Evolutionary conservation across 2,329 filamentous ascomycete genomes (phyloP).

Genomic region (Colletotrichum tropicale): DNA sequence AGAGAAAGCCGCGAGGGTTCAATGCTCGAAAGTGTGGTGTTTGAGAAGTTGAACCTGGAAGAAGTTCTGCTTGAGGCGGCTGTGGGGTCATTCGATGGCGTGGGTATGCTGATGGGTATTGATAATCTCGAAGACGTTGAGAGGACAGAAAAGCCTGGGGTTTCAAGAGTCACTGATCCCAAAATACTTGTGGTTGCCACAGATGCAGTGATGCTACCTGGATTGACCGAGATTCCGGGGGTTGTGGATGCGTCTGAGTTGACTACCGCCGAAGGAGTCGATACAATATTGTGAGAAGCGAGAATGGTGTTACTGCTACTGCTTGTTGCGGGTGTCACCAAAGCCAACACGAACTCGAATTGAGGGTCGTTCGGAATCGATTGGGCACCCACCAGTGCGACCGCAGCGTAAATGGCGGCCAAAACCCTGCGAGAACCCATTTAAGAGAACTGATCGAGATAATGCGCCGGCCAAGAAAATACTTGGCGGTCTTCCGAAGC

Average conservation of each 20-base stretch:
- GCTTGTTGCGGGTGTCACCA: not conserved
- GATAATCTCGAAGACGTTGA: not conserved
- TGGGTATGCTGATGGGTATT: not conserved
- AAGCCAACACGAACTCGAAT: not conserved
- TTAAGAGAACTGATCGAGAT: fast-evolving
- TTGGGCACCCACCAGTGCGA: not conserved
- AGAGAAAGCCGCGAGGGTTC: not conserved
- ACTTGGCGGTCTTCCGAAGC: too few relatives aligned
- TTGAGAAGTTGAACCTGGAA: not conserved
- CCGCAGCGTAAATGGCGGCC: not conserved
- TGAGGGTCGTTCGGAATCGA: not conserved
- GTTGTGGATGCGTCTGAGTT: not conserved
- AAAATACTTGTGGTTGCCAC: not conserved
- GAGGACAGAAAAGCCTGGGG: not conserved
- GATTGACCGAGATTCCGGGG: not conserved
- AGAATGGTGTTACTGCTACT: not conserved
- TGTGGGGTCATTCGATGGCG: not conserved
- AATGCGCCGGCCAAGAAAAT: not conserved
- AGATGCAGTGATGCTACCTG: not conserved
- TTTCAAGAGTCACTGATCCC: not conserved
- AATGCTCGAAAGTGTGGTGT: not conserved
- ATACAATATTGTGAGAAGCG: not conserved
- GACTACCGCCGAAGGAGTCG: not conserved
- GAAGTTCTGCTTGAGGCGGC: not conserved
- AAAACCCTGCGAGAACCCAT: not conserved